Evolutionary conservation across 129 eudicot genomes (phyloP), one percentile per base, ranked within the genome.

Genomic region (Calendula officinalis): DNA sequence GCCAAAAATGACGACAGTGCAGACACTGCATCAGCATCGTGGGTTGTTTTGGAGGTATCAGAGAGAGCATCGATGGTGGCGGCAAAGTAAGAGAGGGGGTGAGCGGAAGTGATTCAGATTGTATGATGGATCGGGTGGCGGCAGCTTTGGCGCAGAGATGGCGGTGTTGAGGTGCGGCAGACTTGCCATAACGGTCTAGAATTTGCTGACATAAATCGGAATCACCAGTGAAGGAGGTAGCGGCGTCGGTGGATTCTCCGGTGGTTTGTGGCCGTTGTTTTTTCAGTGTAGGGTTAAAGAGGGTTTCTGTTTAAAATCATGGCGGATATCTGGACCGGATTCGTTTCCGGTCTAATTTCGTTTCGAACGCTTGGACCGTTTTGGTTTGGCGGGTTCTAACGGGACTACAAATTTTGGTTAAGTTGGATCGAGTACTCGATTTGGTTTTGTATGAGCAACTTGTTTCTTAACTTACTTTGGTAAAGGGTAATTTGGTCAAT

Each of bases 111-210:
- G 89, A 81, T 27, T 82, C 80, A 7, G 90, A 73, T 36, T 66
- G 80, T 35, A 92, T 78, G 64, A 88, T 75, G 62, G 99, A 85
- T 53, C 91, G 91, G 43, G 90, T 77, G 63, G 99, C 96, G 61
- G 96, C 91, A 43, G 96, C 89, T 57, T 92, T 82, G 63, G 99
- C 96, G 82, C 81, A 65, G 61, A 92, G 95, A 76, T 92, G 99
- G 74, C 92, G 87, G 88, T 92, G 99, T 56, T 88, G 99, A 0
- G 82, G 76, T 56, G 99, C 91, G 60, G 92, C 62, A 74, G 99
- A 92, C n/a, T 84, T 83, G 49, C 85, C 74, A 78, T 91, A 91
- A 9, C 96, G 98, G 72, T 64, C 53, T 44, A 91, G 78, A 46
- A 92, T 89, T 34, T 92, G 96, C 13, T 81, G 71, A 76, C 88